phyloP scores from a whole-genome alignment of 139 green algal genomes.

The Mesostigma viride region DNA sequence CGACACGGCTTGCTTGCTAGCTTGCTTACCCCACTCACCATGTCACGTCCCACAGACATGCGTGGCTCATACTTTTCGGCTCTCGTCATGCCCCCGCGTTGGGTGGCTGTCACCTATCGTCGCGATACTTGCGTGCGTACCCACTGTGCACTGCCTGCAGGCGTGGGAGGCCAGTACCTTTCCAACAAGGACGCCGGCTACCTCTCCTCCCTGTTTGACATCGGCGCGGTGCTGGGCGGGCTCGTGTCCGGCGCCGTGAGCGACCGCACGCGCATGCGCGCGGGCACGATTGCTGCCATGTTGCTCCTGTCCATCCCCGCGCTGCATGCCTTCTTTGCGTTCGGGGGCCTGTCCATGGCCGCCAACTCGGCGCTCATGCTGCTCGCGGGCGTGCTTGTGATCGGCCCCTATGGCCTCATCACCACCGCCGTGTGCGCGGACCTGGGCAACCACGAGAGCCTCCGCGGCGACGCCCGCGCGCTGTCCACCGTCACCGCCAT shows the following conservation, averaged over 20 bases:
- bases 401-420: constrained; percentile 92
- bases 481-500: constrained; percentile 92
- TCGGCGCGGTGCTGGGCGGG: constrained; percentile 79
- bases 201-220: constrained; percentile 81
- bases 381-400: constrained; percentile 79
- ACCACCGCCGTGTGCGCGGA: constrained; percentile 90
- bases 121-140: no score
- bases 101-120: no score
- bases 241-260: constrained; percentile 74
- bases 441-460: constrained; percentile 74
- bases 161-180: constrained; percentile 30
- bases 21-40: no score
- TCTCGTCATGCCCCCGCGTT: no score
- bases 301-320: constrained; percentile 64
- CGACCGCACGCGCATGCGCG: constrained; percentile 55
- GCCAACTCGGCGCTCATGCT: constrained; percentile 78
- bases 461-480: constrained; percentile 66
- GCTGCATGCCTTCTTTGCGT: constrained; percentile 68
- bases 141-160: no score
- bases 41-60: no score
- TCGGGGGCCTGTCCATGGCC: constrained; percentile 36
- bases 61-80: no score
- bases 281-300: constrained; percentile 60
- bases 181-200: constrained; percentile 49
- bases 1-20: no score